Evolutionary conservation across 768 basidiomycete species (phyloP).

Genomic region (Mycena galopus): DNA sequence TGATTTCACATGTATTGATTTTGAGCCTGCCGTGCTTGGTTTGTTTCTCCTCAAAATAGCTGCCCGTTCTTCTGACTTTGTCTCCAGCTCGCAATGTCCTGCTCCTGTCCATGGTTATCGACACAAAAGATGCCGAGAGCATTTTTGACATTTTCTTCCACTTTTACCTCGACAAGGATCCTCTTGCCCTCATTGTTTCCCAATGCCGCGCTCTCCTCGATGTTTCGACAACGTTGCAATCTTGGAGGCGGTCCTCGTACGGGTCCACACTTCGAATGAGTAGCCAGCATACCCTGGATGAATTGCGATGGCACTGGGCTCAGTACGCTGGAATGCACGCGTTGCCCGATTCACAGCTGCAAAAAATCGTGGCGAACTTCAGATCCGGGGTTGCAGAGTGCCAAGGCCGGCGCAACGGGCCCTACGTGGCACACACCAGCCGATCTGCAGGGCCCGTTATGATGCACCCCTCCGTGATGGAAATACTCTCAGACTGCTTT

Average conservation of each 20-base stretch:
- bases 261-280: conserved; percentile 53
- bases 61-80: not conserved
- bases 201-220: conserved; percentile 57
- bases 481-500: conserved; percentile 40
- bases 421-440: conserved; percentile 7
- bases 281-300: conserved; percentile 51
- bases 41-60: conserved; percentile 10
- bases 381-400: conserved; percentile 30
- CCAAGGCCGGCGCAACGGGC: not conserved
- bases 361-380: conserved; percentile 16
- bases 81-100: conserved; percentile 63
- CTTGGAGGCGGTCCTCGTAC: conserved; percentile 59
- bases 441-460: conserved; percentile 54
- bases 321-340: conserved; percentile 47
- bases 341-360: conserved; percentile 39
- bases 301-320: conserved; percentile 57
- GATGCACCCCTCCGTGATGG: conserved; percentile 25
- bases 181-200: conserved; percentile 46
- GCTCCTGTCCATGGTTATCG: conserved; percentile 57
- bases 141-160: conserved; percentile 65
- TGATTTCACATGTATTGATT: conserved; percentile 67
- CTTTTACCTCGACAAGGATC: conserved; percentile 55
- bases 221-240: conserved; percentile 46
- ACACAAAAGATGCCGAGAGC: conserved; percentile 40
- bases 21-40: conserved; percentile 63